Percentiles rank a stretch among this genome's conserved stretches.
These are phyloP conservation scores for Zostera marina DNA, from an alignment of 116 monocot species.

Conservation along the genomic window DNA sequence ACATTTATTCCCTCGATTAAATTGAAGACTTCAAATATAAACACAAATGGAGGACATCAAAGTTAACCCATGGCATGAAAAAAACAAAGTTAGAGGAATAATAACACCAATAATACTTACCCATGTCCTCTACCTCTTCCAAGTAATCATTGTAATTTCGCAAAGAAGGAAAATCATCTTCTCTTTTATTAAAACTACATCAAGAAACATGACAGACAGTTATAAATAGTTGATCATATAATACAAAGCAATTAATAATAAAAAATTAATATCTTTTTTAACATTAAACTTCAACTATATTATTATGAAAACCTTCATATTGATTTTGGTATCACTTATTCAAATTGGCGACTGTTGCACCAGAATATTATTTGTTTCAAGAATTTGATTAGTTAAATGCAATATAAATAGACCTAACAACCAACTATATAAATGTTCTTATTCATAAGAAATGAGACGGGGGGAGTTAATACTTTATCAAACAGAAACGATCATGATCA, in stretches of 20 bases:
- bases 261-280: too few relatives aligned
- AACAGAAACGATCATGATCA: neutral
- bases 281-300: too few relatives aligned
- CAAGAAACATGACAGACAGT: constrained; percentile 2
- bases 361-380: too few relatives aligned
- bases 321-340: too few relatives aligned
- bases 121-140: constrained; percentile 98
- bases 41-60: constrained; percentile 2
- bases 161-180: constrained; percentile 72
- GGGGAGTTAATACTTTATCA: neutral
- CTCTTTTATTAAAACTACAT: constrained; percentile 74
- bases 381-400: too few relatives aligned
- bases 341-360: too few relatives aligned
- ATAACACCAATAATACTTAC: constrained; percentile 26
- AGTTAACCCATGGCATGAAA: neutral
- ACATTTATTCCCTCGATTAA: constrained; percentile 82
- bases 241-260: neutral
- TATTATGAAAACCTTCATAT: too few relatives aligned
- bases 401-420: too few relatives aligned
- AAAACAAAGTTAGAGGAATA: neutral
- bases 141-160: constrained; percentile 88
- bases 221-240: neutral
- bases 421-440: too few relatives aligned
- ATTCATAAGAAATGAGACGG: too few relatives aligned
- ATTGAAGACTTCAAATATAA: constrained; percentile 39